Evolutionary conservation across 176 grass and related monocot genomes (phyloP).

Genomic region (bread wheat (Triticum aestivum)): DNA sequence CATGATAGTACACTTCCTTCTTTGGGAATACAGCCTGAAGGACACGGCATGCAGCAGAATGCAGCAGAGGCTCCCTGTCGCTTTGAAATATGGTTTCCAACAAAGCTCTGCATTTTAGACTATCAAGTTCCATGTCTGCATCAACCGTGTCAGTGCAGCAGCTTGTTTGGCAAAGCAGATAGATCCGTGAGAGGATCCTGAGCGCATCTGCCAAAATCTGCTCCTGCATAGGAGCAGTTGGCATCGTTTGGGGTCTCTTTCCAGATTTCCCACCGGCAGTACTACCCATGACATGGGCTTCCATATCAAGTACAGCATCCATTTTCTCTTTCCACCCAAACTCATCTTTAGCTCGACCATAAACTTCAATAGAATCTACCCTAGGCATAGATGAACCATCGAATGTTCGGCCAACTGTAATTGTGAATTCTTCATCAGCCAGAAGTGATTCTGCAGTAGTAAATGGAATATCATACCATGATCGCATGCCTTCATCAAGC

Average conservation of each 20-base stretch:
- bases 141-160: constrained; percentile 45
- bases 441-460: constrained; percentile 87
- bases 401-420: constrained; percentile 67
- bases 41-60: constrained; percentile 71
- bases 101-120: constrained; percentile 67
- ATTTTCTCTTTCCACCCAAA: constrained; percentile 99
- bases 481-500: constrained; percentile 81
- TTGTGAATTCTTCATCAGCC: constrained; percentile 90
- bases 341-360: constrained; percentile 91
- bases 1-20: constrained; percentile 91
- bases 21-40: constrained; percentile 92
- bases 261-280: constrained; percentile 42
- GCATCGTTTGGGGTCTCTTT: constrained; percentile 44
- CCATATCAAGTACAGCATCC: constrained; percentile 89
- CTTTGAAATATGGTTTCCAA: constrained; percentile 94
- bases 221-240: constrained; percentile 76
- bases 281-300: constrained; percentile 55
- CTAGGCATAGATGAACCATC: constrained; percentile 74
- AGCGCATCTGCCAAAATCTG: constrained; percentile 93
- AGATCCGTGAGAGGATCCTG: constrained; percentile 78
- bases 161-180: constrained; percentile 57
- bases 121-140: constrained; percentile 52
- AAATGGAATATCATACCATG: constrained; percentile 98
- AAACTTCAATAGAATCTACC: constrained; percentile 89
- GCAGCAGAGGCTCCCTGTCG: constrained; percentile 81